Percentiles rank a stretch among this genome's conserved stretches.
phyloP scores from a whole-genome alignment of 306 rosid species.

The Macrotyloma uniflorum region DNA sequence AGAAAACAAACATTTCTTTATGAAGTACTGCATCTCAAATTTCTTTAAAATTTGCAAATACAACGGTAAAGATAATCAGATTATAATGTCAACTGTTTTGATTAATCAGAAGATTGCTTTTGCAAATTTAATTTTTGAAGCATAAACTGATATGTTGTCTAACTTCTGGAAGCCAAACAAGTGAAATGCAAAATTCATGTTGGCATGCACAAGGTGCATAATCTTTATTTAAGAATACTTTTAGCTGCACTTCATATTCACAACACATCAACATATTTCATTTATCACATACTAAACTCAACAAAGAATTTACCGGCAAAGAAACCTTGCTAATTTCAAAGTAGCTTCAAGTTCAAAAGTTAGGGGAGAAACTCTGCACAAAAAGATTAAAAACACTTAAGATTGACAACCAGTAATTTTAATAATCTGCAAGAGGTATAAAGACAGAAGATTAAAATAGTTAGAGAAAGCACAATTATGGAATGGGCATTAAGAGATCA shows the following conservation, averaged over 20 bases:
- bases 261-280: slow-evolving; percentile 19
- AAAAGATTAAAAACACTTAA: slow-evolving; percentile 22
- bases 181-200: slow-evolving; percentile 17
- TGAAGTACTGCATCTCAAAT: slow-evolving; percentile 6
- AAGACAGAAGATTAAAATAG: slow-evolving; percentile 14
- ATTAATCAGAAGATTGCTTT: slow-evolving; percentile 13
- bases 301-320: slow-evolving; percentile 74
- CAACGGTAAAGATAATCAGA: slow-evolving; percentile 16
- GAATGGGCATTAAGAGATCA: slow-evolving; percentile 14
- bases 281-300: slow-evolving; percentile 14
- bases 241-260: slow-evolving; percentile 6
- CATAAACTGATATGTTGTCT: slow-evolving; percentile 19
- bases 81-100: slow-evolving; percentile 12
- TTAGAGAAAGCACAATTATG: slow-evolving; percentile 6
- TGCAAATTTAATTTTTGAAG: slow-evolving; percentile 24
- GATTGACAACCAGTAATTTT: slow-evolving; percentile 21
- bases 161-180: slow-evolving; percentile 20
- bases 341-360: slow-evolving; percentile 99
- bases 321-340: slow-evolving; percentile 89
- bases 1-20: slow-evolving; percentile 17
- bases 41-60: not conserved
- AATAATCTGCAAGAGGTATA: slow-evolving; percentile 27
- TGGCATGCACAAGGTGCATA: not conserved
- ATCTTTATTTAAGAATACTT: slow-evolving; percentile 21
- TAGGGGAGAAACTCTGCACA: slow-evolving; percentile 95